These are phyloP conservation scores for Coemansia sp. DNA, from an alignment of 192 early-diverging fungal genomes.

Conservation along the genomic window DNA sequence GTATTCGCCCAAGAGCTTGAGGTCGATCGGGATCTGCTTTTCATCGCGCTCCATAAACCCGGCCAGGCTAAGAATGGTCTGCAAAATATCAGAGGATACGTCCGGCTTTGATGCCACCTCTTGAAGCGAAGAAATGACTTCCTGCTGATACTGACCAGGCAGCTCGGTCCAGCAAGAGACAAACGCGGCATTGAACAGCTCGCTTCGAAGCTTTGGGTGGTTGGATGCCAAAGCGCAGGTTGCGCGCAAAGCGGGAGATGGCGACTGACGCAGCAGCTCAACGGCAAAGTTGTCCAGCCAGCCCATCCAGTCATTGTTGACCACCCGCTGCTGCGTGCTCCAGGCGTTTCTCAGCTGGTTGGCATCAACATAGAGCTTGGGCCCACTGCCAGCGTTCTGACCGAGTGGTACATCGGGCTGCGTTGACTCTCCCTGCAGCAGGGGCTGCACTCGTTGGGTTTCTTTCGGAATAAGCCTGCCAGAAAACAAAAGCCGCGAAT, in stretches of 20 bases:
- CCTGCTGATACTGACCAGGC: conserved; percentile 87
- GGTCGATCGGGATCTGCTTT: conserved; percentile 91
- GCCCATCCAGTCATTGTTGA: conserved; percentile 90
- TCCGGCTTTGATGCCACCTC: conserved; percentile 79
- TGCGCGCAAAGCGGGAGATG: conserved; percentile 90
- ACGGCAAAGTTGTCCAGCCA: conserved; percentile 91
- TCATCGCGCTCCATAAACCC: conserved; percentile 99
- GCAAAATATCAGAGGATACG: conserved; percentile 91
- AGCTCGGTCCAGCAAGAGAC: conserved; percentile 96
- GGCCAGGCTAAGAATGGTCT: conserved; percentile 88
- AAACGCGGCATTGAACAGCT: conserved; percentile 97
- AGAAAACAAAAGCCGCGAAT: conserved; percentile 74
- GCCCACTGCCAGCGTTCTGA: not conserved
- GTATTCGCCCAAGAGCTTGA: conserved; percentile 82
- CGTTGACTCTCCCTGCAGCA: not conserved
- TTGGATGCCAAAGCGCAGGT: conserved; percentile 81
- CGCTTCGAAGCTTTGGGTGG: conserved; percentile 77
- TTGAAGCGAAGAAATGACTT: conserved; percentile 77
- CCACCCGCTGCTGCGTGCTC: conserved; percentile 57
- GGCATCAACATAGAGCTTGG: conserved; percentile 30
- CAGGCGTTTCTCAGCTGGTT: conserved; percentile 81
- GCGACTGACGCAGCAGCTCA: conserved; percentile 95
- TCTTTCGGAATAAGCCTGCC: conserved; percentile 64
- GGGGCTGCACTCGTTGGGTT: conserved; percentile 6
- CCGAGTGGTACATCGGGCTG: not conserved